Evolutionary conservation across 495 filamentous ascomycete species (phyloP).

Genomic region (Talaromyces stipitatus): DNA sequence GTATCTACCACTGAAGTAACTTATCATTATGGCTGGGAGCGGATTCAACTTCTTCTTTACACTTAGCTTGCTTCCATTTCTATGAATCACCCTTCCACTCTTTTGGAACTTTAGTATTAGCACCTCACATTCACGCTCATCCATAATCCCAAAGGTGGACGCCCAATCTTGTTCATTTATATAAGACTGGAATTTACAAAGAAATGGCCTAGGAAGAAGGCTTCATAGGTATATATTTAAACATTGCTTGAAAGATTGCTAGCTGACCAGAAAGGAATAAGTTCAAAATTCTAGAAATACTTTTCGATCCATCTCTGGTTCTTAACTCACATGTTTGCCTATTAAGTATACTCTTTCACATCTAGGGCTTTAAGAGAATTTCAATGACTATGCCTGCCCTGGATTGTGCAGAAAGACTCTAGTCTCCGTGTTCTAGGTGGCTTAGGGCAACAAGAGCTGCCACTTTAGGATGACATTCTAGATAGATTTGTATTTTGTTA

Average conservation of each 20-base stretch:
- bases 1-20: slow-evolving; percentile 26
- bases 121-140: too few relatives aligned
- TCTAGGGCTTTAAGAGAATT: slow-evolving; percentile 19
- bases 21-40: slow-evolving; percentile 21
- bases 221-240: too few relatives aligned
- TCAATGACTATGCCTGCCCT: slow-evolving; percentile 13
- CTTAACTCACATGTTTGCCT: too few relatives aligned
- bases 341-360: too few relatives aligned
- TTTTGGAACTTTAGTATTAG: slow-evolving; percentile 24
- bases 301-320: too few relatives aligned
- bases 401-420: slow-evolving; percentile 20
- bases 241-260: too few relatives aligned
- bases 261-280: too few relatives aligned
- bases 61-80: slow-evolving; percentile 28
- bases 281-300: too few relatives aligned
- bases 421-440: slow-evolving; percentile 19
- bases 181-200: too few relatives aligned
- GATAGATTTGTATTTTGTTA: slow-evolving; percentile 16
- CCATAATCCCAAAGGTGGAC: too few relatives aligned
- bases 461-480: not conserved
- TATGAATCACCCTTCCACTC: slow-evolving; percentile 19
- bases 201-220: too few relatives aligned
- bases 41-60: slow-evolving; percentile 28
- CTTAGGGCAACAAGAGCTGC: slow-evolving; percentile 17
- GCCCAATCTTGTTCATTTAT: too few relatives aligned